Evolutionary conservation across 1,284 basidiomycete species (phyloP).

Genomic region (Naganishia liquefaciens): DNA sequence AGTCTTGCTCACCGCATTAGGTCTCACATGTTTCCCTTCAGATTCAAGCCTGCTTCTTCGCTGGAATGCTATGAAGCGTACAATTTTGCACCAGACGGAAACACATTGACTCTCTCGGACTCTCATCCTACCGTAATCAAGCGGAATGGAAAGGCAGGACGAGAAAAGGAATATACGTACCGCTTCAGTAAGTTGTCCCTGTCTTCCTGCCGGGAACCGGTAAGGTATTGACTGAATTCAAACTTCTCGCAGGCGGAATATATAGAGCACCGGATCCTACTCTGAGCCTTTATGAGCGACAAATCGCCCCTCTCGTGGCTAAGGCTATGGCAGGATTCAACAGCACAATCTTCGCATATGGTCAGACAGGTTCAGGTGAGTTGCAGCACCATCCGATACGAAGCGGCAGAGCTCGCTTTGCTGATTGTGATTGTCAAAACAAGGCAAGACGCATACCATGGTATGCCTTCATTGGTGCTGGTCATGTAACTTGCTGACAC

Average conservation of each 20-base stretch:
- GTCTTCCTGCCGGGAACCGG: too few species aligned
- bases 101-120: constrained; percentile 44
- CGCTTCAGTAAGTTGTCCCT: constrained; percentile 47
- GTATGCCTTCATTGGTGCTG: not conserved
- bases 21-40: not conserved
- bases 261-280: constrained; percentile 53
- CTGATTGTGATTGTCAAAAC: not conserved
- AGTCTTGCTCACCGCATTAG: not conserved
- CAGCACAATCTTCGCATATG: constrained; percentile 57
- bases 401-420: not conserved
- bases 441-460: constrained; percentile 40
- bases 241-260: constrained; percentile 46
- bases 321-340: constrained; percentile 62
- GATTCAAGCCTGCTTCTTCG: constrained; percentile 27
- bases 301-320: constrained; percentile 57
- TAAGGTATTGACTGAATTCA: not conserved
- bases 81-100: constrained; percentile 39
- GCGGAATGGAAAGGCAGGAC: constrained; percentile 50
- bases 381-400: not conserved
- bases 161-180: constrained; percentile 51
- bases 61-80: constrained; percentile 44
- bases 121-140: constrained; percentile 51
- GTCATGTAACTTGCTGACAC: too few species aligned
- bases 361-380: constrained; percentile 38
- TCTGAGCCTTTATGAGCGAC: constrained; percentile 54